Base-by-base conservation (phyloP, 164 flowering plant genomes). In the Aristolochia contorta region DNA sequence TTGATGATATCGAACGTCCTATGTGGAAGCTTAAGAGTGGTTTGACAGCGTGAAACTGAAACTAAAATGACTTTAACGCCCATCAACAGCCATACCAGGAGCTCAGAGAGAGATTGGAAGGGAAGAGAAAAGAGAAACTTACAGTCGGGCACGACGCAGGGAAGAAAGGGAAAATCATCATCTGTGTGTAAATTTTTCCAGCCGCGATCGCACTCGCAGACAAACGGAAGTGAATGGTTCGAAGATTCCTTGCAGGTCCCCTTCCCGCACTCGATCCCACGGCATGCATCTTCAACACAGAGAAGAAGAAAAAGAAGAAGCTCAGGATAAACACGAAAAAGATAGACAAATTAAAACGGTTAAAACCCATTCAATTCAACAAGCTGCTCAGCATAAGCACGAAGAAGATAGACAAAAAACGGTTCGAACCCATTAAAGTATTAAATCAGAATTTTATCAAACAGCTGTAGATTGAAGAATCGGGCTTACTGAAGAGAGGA, bases 121-220 rank as follows among this genome's bases (percentile, higher is more conserved):
- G 43, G 10, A 37, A 18, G 27, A 30, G 8, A 15, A 33, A 9
- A 64, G 53, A 47, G 49, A 13, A 43, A 46, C 62, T 59, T 55
- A 66, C 69, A 66, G 32, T 66, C 37, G 47, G 69, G 69, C 30
- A 60, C 24, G 33, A 66, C 49, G 59, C 69, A 66, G 23, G 91
- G 67, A 27, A 65, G 48, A 32, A 65, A 65, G 6, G 49, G 47
- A 32, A 65, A n/a, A 41, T 51, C 22, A 22, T 37, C 27, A 5
- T 32, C 22, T 30, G 18, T 1, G 2, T 22, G 33, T 14, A 58
- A 24, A 18, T 51, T 47, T 37, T 12, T 58, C 67, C 67, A 65
- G 27, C 67, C 67, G 10, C 23, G 25, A 0, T 57, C 50, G 48
- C 67, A 65, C 21, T 65, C 50, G 48, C 67, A 65, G 43, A 51